phyloP scores from a whole-genome alignment of 352 stramenopile genomes.

The Globisporangium spinosum region DNA sequence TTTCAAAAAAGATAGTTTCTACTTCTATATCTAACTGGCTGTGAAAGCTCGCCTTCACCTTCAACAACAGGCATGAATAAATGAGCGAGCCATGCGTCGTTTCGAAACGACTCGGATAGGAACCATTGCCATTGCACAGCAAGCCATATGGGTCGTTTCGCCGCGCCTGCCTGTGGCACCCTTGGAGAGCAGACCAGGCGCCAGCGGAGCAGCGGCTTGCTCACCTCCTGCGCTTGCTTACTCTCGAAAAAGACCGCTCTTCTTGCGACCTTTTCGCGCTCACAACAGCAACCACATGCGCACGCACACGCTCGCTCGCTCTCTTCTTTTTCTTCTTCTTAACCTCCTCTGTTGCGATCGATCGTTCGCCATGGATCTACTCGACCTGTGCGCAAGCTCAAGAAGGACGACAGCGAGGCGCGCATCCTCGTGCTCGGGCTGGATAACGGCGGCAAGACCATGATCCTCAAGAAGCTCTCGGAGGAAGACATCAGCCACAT shows the following conservation, averaged over 20 bases:
- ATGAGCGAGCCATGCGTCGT: conserved; percentile 17
- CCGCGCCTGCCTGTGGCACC: neutral
- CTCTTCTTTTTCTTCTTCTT: neutral
- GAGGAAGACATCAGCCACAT: conserved; percentile 94
- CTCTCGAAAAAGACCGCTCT: conserved; percentile 37
- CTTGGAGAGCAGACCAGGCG: neutral
- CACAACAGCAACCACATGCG: too few relatives aligned
- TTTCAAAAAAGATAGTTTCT: conserved; percentile 2
- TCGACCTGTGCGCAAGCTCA: conserved; percentile 95
- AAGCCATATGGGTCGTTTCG: neutral
- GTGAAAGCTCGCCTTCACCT: neutral
- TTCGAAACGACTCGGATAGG: conserved; percentile 25
- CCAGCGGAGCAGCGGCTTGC: neutral
- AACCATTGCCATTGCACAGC: neutral
- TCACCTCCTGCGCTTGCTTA: conserved; percentile 24
- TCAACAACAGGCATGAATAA: neutral
- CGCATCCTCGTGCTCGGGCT: conserved; percentile 94
- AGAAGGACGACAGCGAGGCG: conserved; percentile 92
- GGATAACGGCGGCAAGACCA: conserved; percentile 96
- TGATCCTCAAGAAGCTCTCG: conserved; percentile 95
- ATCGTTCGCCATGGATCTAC: conserved; percentile 75
- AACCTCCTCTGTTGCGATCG: conserved; percentile 5
- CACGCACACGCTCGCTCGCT: neutral
- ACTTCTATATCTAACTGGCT: conserved; percentile 10
- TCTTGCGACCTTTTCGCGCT: conserved; percentile 7